Percentiles rank a stretch among this genome's conserved stretches.
These are phyloP conservation scores for Dactylellina leptospora DNA, from an alignment of 2,329 filamentous ascomycete genomes.

Conservation along the genomic window DNA sequence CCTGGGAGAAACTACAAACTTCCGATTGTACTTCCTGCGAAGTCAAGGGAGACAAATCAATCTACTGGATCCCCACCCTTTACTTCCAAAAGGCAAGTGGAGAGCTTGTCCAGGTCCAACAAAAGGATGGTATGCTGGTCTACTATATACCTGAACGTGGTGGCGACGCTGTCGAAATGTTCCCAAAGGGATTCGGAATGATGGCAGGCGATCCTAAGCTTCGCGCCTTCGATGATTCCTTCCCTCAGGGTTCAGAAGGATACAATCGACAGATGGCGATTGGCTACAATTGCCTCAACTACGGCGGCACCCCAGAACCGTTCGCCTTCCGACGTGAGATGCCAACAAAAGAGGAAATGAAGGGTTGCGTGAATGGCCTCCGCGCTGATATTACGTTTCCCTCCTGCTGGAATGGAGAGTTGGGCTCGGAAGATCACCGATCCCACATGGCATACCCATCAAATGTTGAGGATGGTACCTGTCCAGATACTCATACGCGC, in stretches of 20 bases:
- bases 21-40: slow-evolving; percentile 81
- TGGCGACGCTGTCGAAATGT: slow-evolving; percentile 72
- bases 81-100: slow-evolving; percentile 79
- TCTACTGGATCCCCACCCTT: slow-evolving; percentile 82
- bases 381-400: slow-evolving; percentile 88
- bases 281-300: slow-evolving; percentile 96
- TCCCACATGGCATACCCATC: slow-evolving; percentile 80
- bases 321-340: slow-evolving; percentile 83
- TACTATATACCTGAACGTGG: slow-evolving; percentile 67
- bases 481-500: slow-evolving; percentile 73
- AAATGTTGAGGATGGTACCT: slow-evolving; percentile 77
- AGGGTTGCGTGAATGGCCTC: slow-evolving; percentile 81
- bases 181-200: slow-evolving; percentile 82
- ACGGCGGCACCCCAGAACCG: slow-evolving; percentile 71
- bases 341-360: slow-evolving; percentile 79
- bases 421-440: slow-evolving; percentile 66
- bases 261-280: slow-evolving; percentile 80
- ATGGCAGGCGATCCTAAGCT: slow-evolving; percentile 75
- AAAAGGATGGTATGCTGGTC: slow-evolving; percentile 85
- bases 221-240: slow-evolving; percentile 74
- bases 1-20: slow-evolving; percentile 67
- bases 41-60: slow-evolving; percentile 82
- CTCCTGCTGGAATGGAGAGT: slow-evolving; percentile 83
- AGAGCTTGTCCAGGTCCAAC: slow-evolving; percentile 72
- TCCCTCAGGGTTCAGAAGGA: slow-evolving; percentile 72